These are phyloP conservation scores for Rhododendron vialii DNA, from an alignment of 148 eudicot genomes.

Conservation along the genomic window DNA sequence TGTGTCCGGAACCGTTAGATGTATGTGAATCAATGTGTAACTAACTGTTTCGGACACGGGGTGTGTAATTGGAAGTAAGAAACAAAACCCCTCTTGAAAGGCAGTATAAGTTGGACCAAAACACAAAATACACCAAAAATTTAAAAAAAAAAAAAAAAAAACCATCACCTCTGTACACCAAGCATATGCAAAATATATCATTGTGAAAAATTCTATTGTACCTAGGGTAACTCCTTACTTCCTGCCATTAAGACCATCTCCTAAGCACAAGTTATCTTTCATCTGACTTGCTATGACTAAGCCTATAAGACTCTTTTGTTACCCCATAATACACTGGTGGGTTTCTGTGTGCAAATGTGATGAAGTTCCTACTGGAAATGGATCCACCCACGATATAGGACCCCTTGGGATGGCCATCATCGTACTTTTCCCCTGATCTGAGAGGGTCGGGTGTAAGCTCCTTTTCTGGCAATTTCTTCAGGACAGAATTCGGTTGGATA, in stretches of 20 bases:
- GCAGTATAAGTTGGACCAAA: neutral
- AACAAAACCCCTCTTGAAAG: neutral
- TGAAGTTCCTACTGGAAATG: constrained; percentile 7
- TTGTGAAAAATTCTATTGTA: neutral
- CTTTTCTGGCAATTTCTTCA: neutral
- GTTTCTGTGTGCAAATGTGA: constrained; percentile 11
- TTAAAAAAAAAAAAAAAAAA: neutral
- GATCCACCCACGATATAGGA: constrained; percentile 17
- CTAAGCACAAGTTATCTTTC: neutral
- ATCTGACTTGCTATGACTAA: neutral
- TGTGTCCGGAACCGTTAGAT: too few relatives aligned
- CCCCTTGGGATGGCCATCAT: neutral
- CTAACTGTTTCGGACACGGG: too few relatives aligned
- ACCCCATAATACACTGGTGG: constrained; percentile 11
- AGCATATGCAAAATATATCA: neutral
- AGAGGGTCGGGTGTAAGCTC: neutral
- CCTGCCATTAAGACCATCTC: neutral
- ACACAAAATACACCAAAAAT: neutral
- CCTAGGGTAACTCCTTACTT: neutral
- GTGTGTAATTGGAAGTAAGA: neutral
- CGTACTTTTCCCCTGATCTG: neutral
- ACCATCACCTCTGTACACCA: neutral
- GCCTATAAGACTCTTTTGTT: constrained; percentile 11
- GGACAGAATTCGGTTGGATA: neutral
- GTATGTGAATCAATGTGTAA: too few relatives aligned